A percentile compares a stretch with the other conserved stretches of the same genome.
Conservation (phyloP, 805 yeast genomes). For the Ogataea nakhonphanomensis region DNA sequence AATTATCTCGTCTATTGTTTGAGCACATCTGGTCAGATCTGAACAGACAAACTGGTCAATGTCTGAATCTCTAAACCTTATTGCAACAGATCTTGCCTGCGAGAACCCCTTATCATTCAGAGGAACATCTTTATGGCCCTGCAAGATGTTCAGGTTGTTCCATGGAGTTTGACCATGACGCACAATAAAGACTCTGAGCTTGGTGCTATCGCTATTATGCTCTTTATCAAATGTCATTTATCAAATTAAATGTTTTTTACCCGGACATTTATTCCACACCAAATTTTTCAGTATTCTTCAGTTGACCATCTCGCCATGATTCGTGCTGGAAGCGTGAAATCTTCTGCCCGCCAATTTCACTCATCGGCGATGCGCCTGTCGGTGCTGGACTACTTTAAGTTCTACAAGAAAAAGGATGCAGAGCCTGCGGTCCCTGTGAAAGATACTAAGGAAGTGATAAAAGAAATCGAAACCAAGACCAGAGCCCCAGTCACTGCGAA, state of each 20-base stretch:
- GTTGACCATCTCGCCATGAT: not conserved
- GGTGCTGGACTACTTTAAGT: conserved; percentile 33
- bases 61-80: conserved; percentile 35
- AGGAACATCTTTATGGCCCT: conserved; percentile 71
- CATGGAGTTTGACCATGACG: conserved; percentile 86
- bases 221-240: conserved; percentile 21
- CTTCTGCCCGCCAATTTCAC: conserved; percentile 13
- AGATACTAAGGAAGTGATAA: conserved; percentile 29
- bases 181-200: conserved; percentile 49
- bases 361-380: conserved; percentile 16
- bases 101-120: conserved; percentile 57
- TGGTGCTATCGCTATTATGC: conserved; percentile 17
- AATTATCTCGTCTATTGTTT: conserved; percentile 50
- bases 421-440: conserved; percentile 18
- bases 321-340: conserved; percentile 2
- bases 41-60: conserved; percentile 50
- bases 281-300: conserved; percentile 1
- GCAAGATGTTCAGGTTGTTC: conserved; percentile 64
- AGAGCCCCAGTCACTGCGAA: conserved; percentile 12
- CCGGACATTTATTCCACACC: conserved; percentile 4
- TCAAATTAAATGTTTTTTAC: conserved; percentile 1
- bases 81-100: conserved; percentile 60
- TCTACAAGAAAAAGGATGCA: conserved; percentile 23
- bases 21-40: conserved; percentile 56
- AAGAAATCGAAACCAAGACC: conserved; percentile 26